phyloP scores from a whole-genome alignment of 225 moss, liverwort and hornwort species.

The Marchantia paleacea region DNA sequence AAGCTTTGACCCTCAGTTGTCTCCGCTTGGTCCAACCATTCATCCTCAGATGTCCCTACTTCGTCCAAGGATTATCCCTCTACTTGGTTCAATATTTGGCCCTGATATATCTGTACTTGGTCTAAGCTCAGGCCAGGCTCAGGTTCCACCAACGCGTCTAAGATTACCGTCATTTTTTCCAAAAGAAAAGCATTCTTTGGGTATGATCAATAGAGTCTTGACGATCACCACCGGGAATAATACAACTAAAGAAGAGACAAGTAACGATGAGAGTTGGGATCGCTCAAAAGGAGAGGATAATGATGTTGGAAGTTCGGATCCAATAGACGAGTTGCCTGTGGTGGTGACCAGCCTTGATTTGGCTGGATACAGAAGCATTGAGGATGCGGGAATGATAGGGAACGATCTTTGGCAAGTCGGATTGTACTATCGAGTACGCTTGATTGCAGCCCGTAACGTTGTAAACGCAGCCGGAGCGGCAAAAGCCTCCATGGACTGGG shows the following conservation, averaged over 20 bases:
- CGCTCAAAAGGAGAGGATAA: conserved; percentile 25
- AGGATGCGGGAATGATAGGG: conserved; percentile 88
- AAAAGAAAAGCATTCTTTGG: conserved; percentile 9
- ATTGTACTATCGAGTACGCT: conserved; percentile 78
- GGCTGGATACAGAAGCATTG: conserved; percentile 79
- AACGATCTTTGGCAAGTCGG: conserved; percentile 90
- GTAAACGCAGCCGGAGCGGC: conserved; percentile 57
- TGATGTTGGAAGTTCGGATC: conserved; percentile 40
- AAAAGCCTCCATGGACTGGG: conserved; percentile 94
- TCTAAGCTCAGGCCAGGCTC: conserved; percentile 14
- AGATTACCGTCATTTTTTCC: conserved; percentile 12
- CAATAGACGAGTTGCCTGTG: conserved; percentile 58
- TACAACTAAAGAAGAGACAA: background rate
- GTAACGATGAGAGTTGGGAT: conserved; percentile 6
- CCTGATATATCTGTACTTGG: conserved; percentile 2
- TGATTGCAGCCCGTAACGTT: conserved; percentile 66
- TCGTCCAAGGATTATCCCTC: background rate
- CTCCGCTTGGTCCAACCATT: conserved; percentile 9
- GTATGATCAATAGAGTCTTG: conserved; percentile 14
- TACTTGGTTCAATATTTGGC: background rate
- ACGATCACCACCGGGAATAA: conserved; percentile 5
- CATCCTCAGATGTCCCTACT: conserved; percentile 19
- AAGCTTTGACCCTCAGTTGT: conserved; percentile 48
- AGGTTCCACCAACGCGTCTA: conserved; percentile 15
- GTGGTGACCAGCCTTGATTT: conserved; percentile 78